Base-by-base conservation (phyloP, 1,139 yeast genomes). In the Sugiyamaella xylanicola region DNA sequence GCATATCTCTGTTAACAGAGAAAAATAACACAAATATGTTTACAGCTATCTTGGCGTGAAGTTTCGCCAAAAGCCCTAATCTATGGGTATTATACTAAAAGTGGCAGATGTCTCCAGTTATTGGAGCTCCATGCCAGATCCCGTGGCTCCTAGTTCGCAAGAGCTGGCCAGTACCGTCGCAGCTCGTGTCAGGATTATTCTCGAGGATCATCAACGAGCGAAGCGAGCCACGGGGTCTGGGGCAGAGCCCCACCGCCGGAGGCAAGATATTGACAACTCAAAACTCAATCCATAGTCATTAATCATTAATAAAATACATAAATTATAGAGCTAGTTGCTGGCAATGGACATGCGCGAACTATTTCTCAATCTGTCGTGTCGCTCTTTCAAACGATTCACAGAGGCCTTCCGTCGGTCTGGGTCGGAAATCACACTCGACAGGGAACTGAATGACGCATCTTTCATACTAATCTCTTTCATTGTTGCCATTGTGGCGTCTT, bases 381-480 rank as follows among this genome's bases (percentile, higher is more conserved):
- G 25, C 35, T 52, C 51, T 2, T 48, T 48, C 29, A 55, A 37
- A 15, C 58, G 45, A 11, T 29, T 29, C 32, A 40, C 50, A 2
- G 56, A 22, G 3, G 53, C 56, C 13, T 29, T 27, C 11, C 29
- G 20, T 29, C 58, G 32, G n/a, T 51, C 42, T 2, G 55, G 51
- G 36, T 55, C 58, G 11, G 45, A 21, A 4, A 51, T 47, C 1
- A 51, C 25, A 11, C 52, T 37, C 7, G 48, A 27, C 8, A 52
- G 52, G 13, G 56, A 53, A 39, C 32, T 53, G 22, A 40, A 43
- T 4, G 57, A 54, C 4, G 45, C 48, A 32, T 54, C 57, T 36
- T 54, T 54, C 57, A 54, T 54, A 7, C 47, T 50, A 20, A 54
- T 36, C 21, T 54, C 57, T 15, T 45, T 41, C 40, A 54, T 36